Evolutionary conservation across 345 rosid species (phyloP).

Genomic region (Populus davidiana): DNA sequence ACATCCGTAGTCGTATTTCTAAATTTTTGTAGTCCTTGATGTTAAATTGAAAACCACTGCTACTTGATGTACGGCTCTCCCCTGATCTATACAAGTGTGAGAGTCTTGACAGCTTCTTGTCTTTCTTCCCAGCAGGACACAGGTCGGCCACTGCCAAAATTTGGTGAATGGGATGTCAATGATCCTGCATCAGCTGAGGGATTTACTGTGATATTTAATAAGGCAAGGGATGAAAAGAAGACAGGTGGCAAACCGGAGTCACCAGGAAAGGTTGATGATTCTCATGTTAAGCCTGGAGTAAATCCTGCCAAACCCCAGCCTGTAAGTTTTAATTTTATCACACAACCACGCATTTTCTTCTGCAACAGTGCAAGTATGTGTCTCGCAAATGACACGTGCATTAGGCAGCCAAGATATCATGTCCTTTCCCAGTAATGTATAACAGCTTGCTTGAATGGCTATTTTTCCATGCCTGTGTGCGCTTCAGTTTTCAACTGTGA

Average conservation of each 20-base stretch:
- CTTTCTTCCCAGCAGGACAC: constrained; percentile 45
- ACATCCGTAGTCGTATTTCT: neutral
- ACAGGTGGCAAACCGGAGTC: constrained; percentile 69
- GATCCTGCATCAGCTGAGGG: constrained; percentile 95
- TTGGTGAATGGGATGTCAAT: constrained; percentile 96
- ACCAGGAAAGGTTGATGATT: constrained; percentile 51
- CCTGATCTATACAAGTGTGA: neutral
- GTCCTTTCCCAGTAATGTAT: neutral
- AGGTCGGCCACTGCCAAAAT: constrained; percentile 87
- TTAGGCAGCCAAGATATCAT: neutral
- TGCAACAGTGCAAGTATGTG: neutral
- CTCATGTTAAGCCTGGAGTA: constrained; percentile 48
- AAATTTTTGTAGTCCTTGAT: neutral
- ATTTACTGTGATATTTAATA: constrained; percentile 88
- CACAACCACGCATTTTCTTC: neutral
- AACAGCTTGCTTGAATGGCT: neutral
- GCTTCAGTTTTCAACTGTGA: neutral
- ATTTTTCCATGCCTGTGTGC: neutral
- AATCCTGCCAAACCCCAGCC: constrained; percentile 70
- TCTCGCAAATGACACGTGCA: neutral
- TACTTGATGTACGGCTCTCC: neutral
- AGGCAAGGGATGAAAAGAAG: constrained; percentile 94
- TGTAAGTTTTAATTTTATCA: constrained; percentile 44
- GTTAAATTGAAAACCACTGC: neutral
- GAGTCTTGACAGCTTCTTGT: constrained; percentile 3